These are phyloP conservation scores for Septoria petroselini DNA, from an alignment of 2,329 filamentous ascomycete species.

Conservation along the genomic window DNA sequence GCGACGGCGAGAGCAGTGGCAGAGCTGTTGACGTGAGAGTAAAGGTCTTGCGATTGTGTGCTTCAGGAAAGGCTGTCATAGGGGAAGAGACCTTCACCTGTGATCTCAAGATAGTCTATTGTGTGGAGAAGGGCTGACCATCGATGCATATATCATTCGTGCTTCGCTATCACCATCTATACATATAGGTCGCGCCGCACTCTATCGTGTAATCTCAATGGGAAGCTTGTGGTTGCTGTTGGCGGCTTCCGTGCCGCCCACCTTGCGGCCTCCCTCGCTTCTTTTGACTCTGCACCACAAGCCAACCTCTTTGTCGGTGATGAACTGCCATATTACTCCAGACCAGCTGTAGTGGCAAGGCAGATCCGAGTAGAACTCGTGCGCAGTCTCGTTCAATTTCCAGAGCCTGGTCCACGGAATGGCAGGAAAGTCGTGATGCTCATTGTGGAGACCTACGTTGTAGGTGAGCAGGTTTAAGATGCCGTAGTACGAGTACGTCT, in stretches of 20 bases:
- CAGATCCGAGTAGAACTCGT: constrained; percentile 86
- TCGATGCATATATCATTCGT: neutral
- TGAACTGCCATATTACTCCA: constrained; percentile 92
- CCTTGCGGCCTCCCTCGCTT: constrained; percentile 67
- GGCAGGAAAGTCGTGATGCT: constrained; percentile 98
- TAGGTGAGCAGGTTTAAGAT: constrained; percentile 88
- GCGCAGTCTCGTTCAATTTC: constrained; percentile 71
- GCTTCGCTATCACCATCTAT: neutral
- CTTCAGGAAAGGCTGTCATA: too few species aligned
- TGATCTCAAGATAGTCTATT: too few species aligned
- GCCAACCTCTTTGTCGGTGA: constrained; percentile 83
- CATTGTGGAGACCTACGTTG: constrained; percentile 96
- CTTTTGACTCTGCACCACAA: constrained; percentile 92
- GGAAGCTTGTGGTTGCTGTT: constrained; percentile 19
- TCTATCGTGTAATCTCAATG: constrained; percentile 18
- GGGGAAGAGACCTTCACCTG: too few species aligned
- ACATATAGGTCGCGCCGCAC: neutral
- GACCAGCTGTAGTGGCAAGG: constrained; percentile 88
- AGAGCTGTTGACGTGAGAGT: too few species aligned
- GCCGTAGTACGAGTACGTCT: constrained; percentile 97
- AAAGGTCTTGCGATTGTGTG: too few species aligned
- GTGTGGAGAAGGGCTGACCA: neutral
- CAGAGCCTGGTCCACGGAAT: constrained; percentile 89
- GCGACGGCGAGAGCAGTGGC: constrained; percentile 53
- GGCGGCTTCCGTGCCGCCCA: constrained; percentile 40